Conservation (phyloP, 306 rosid species). For the Inga laurina region DNA sequence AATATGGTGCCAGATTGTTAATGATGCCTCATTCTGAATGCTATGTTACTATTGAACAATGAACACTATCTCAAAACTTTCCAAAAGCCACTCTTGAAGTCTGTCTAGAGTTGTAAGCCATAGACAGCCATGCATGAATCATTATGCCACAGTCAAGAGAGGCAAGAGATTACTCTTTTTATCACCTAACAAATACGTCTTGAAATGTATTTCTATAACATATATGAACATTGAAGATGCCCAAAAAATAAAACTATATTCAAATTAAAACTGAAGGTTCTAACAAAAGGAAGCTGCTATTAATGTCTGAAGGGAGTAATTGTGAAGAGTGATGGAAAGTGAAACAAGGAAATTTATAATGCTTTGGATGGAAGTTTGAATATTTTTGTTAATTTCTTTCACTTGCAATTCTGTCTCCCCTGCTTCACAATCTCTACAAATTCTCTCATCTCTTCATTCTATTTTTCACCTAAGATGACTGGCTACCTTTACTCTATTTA, state of each 20-base stretch:
- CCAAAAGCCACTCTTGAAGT: not conserved
- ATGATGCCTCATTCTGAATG: not conserved
- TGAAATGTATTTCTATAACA: not conserved
- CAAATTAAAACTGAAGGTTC: not conserved
- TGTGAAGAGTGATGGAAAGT: not conserved
- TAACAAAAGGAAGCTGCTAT: not conserved
- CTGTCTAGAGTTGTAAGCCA: not conserved
- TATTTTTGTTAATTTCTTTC: not conserved
- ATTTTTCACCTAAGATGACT: not conserved
- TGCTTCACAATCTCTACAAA: not conserved
- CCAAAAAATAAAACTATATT: not conserved
- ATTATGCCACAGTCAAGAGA: not conserved
- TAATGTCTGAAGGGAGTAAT: not conserved
- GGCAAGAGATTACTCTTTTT: not conserved
- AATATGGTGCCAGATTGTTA: not conserved
- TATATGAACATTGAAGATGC: slow-evolving; percentile 11
- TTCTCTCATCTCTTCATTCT: slow-evolving; percentile 5
- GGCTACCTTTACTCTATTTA: not conserved
- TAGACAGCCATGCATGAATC: not conserved
- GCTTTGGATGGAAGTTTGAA: not conserved
- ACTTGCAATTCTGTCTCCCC: not conserved
- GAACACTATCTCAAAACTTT: slow-evolving; percentile 12
- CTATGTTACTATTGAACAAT: not conserved
- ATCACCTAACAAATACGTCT: slow-evolving; percentile 1
- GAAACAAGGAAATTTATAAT: not conserved